These are phyloP conservation scores for Linnemannia hyalina DNA, from an alignment of 192 early-diverging fungal genomes.

Conservation along the genomic window DNA sequence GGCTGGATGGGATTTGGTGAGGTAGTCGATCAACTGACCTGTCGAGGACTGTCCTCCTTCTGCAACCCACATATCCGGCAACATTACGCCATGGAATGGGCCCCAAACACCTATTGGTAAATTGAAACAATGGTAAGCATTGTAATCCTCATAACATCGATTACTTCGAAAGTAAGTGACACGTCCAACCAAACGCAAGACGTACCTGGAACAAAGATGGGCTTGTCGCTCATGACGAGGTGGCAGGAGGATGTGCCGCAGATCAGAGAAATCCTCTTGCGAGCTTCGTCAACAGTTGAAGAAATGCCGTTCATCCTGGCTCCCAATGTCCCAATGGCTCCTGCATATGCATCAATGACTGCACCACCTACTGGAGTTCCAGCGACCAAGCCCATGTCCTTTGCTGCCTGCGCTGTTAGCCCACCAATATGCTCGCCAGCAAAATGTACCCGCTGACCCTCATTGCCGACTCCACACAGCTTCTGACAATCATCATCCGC, in stretches of 20 bases:
- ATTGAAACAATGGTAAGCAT: neutral
- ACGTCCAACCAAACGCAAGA: neutral
- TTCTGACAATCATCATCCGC: slow-evolving; percentile 58
- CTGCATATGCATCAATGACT: slow-evolving; percentile 85
- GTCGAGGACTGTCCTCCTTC: slow-evolving; percentile 86
- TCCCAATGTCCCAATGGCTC: slow-evolving; percentile 68
- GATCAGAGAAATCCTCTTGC: slow-evolving; percentile 63
- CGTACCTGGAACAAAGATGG: slow-evolving; percentile 70
- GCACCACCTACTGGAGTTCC: slow-evolving; percentile 72
- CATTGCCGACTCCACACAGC: slow-evolving; percentile 59
- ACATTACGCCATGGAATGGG: slow-evolving; percentile 71
- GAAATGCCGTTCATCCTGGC: slow-evolving; percentile 44
- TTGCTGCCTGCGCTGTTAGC: slow-evolving; percentile 64
- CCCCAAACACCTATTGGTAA: slow-evolving; percentile 60
- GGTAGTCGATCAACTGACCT: slow-evolving; percentile 74
- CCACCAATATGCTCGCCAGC: slow-evolving; percentile 71
- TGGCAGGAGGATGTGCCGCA: slow-evolving; percentile 83
- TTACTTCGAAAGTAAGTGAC: neutral
- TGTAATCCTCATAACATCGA: neutral
- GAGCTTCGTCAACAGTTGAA: slow-evolving; percentile 40
- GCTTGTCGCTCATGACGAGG: slow-evolving; percentile 64
- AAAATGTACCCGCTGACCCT: slow-evolving; percentile 47
- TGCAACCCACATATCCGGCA: slow-evolving; percentile 67
- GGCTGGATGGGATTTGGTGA: slow-evolving; percentile 71
- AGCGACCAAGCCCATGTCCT: slow-evolving; percentile 66